A percentile compares a stretch with the other conserved stretches of the same genome.
Conservation (phyloP, 495 filamentous ascomycete species). For the Neurospora sublineolata region DNA sequence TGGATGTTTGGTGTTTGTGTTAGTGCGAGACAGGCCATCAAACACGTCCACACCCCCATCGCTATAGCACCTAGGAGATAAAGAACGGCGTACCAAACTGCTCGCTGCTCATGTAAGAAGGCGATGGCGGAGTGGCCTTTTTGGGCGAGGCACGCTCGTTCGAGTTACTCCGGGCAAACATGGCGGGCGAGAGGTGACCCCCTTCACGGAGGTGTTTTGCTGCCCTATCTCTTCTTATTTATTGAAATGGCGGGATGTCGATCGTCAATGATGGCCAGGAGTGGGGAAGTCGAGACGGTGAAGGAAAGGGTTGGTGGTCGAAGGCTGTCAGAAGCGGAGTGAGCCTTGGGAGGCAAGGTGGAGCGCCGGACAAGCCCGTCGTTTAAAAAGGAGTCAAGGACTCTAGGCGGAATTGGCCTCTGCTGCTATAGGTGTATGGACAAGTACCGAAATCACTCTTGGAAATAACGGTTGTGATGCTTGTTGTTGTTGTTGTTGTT, state of each 20-base stretch:
- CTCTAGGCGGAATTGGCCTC: background rate
- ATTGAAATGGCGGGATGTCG: background rate
- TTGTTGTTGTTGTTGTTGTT: background rate
- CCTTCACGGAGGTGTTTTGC: background rate
- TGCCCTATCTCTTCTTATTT: background rate
- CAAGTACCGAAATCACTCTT: background rate
- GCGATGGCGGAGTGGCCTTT: constrained; percentile 61
- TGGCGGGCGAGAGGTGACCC: constrained; percentile 5
- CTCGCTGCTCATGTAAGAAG: constrained; percentile 74
- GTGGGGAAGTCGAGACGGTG: background rate
- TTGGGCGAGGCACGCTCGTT: constrained; percentile 28
- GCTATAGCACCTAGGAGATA: background rate
- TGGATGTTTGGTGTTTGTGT: constrained; percentile 20
- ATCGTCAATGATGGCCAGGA: background rate
- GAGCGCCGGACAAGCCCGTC: background rate
- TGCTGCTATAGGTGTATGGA: background rate
- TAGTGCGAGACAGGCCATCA: constrained; percentile 9
- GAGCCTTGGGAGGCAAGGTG: background rate
- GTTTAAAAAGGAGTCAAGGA: background rate
- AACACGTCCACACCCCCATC: background rate
- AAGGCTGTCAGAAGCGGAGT: background rate
- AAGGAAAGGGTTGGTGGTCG: background rate
- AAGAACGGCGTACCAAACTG: constrained; percentile 60
- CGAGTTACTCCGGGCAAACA: constrained; percentile 22
- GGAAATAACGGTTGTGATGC: background rate